These are phyloP conservation scores for Ramichloridium luteum DNA, from an alignment of 2,329 filamentous ascomycete genomes.

Conservation along the genomic window DNA sequence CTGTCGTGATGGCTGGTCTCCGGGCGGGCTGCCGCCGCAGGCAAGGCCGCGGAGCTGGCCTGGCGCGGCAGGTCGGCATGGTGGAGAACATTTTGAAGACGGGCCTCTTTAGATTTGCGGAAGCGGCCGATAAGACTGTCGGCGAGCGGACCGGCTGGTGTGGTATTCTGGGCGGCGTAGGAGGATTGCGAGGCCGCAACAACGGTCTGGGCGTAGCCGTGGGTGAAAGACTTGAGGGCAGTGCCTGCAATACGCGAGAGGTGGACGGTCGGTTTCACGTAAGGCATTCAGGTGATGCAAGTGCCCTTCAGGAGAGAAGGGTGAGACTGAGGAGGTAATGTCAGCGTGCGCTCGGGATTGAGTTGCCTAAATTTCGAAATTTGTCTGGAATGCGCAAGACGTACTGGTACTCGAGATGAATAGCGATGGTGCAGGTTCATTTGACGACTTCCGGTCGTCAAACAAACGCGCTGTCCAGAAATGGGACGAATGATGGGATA, in stretches of 20 bases:
- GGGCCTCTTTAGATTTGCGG: conserved; percentile 26
- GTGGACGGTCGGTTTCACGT: conserved; percentile 57
- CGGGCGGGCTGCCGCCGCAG: conserved; percentile 22
- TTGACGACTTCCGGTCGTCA: conserved; percentile 85
- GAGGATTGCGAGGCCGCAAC: conserved; percentile 85
- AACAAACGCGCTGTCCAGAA: conserved; percentile 62
- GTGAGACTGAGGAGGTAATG: conserved; percentile 27
- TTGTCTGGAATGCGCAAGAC: conserved; percentile 8
- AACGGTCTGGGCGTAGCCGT: conserved; percentile 96
- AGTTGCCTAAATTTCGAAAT: conserved; percentile 12
- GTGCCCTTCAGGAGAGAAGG: conserved; percentile 48
- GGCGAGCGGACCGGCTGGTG: conserved; percentile 39
- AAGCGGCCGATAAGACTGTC: conserved; percentile 38
- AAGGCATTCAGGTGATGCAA: conserved; percentile 70
- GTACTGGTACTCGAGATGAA: conserved; percentile 9
- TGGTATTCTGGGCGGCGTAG: conserved; percentile 54
- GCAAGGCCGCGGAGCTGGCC: conserved; percentile 20
- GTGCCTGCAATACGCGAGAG: conserved; percentile 77
- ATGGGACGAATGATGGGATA: conserved; percentile 7
- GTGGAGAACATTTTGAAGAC: conserved; percentile 19
- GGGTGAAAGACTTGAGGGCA: conserved; percentile 70
- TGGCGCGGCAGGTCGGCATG: conserved; percentile 25
- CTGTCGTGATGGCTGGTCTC: conserved; percentile 26
- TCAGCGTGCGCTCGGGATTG: conserved; percentile 8
- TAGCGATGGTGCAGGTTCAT: conserved; percentile 78